Conservation (phyloP, 352 stramenopile genomes). For the Pythium utonaiense region DNA sequence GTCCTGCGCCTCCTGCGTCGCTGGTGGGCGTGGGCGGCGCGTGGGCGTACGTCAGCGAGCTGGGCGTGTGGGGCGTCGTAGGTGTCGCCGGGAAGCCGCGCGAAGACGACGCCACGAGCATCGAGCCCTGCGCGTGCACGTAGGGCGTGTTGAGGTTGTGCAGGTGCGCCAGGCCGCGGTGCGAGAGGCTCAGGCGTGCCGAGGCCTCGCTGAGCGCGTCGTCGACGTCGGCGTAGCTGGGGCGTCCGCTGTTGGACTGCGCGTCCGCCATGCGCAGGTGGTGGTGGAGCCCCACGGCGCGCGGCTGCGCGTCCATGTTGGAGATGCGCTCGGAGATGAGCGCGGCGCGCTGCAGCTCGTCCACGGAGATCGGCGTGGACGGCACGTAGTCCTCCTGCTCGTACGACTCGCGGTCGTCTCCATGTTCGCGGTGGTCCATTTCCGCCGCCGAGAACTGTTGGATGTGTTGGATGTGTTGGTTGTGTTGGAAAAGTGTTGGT, state of each 20-base stretch:
- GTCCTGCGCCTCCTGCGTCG: not conserved
- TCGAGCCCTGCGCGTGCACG: conserved; percentile 15
- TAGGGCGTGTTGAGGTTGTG: conserved; percentile 23
- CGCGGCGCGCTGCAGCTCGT: conserved; percentile 24
- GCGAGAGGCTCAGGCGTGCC: not conserved
- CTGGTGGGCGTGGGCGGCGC: conserved; percentile 16
- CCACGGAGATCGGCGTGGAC: conserved; percentile 21
- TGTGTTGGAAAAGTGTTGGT: not conserved
- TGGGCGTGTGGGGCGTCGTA: conserved; percentile 20
- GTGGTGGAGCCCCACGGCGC: conserved; percentile 18
- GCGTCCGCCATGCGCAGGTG: conserved; percentile 11
- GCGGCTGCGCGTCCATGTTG: conserved; percentile 17
- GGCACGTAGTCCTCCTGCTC: conserved; percentile 22
- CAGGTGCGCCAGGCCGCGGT: conserved; percentile 4
- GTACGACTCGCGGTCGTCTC: conserved; percentile 3
- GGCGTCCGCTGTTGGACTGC: conserved; percentile 5
- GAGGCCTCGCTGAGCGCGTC: not conserved
- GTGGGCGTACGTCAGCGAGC: not conserved
- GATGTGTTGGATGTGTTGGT: not conserved
- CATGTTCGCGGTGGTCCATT: not conserved
- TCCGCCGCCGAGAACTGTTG: not conserved
- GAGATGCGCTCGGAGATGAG: conserved; percentile 27
- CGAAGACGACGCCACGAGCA: conserved; percentile 14
- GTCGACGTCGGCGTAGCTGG: not conserved
- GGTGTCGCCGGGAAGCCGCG: conserved; percentile 2